A percentile compares a stretch with the other conserved stretches of the same genome.
Conservation (phyloP, 2,329 filamentous ascomycete species). For the Colletotrichum abscissum region DNA sequence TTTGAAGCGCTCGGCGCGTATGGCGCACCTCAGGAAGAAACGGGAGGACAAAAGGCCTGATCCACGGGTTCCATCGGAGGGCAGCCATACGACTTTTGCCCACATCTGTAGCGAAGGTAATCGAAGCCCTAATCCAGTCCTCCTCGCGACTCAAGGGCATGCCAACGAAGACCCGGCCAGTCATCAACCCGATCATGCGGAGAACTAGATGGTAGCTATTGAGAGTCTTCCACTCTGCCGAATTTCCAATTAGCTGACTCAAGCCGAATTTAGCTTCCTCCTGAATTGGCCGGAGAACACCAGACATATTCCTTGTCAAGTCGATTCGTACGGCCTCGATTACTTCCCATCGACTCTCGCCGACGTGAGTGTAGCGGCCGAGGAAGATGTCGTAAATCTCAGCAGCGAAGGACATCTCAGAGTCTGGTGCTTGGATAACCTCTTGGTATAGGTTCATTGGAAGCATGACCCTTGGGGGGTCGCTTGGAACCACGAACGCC, state of each 20-base stretch:
- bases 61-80: conserved; percentile 14
- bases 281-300: conserved; percentile 17
- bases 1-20: conserved; percentile 3
- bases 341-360: neutral
- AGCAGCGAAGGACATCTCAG: conserved; percentile 20
- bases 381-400: conserved; percentile 36
- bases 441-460: conserved; percentile 30
- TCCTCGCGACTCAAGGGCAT: conserved; percentile 42
- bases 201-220: conserved; percentile 38
- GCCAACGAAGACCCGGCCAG: conserved; percentile 45
- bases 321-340: conserved; percentile 27
- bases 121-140: conserved; percentile 42
- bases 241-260: neutral
- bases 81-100: conserved; percentile 9
- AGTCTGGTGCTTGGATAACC: conserved; percentile 23
- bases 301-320: conserved; percentile 10
- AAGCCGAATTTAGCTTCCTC: conserved; percentile 30
- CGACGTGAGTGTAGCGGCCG: conserved; percentile 34
- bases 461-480: conserved; percentile 26
- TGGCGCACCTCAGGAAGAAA: conserved; percentile 22
- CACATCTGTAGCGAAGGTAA: conserved; percentile 41
- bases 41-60: conserved; percentile 11
- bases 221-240: conserved; percentile 38
- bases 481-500: conserved; percentile 19
- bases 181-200: conserved; percentile 42